Base-by-base conservation (phyloP, 192 early-diverging fungal species). In the Coemansia sp. region DNA sequence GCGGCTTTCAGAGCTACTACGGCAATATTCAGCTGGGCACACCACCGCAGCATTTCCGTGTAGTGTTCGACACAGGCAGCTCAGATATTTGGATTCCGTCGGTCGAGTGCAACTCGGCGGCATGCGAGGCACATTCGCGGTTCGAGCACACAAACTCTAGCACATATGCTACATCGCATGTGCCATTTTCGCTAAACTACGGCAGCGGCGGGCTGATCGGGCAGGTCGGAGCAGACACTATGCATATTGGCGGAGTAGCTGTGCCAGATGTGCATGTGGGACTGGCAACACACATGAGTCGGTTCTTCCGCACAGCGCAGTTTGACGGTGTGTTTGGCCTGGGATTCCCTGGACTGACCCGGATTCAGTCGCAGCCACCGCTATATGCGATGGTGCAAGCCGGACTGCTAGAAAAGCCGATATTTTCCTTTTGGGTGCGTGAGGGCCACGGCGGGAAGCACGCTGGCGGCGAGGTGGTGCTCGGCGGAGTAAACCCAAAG, bases 281-380 rank as follows among this genome's bases (percentile, higher is more conserved):
- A 0, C 51, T 83, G 54, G 79, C 81, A 5, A 79, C 71, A 9
- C 68, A 83, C 37, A 79, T 83, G 68, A 68, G 72, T 19, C 70
- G 66, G 26, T 83, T 81, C 47, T 82, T 84, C 48, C 69, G 68
- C 14, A 72, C 74, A 0, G 61, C 78, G 1, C 79, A 71, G 12
- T 81, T 88, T 38, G 86, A 87, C 59, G 86, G 86, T 6, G 84
- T 87, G 9, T 72, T 87, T 57, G 86, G 86, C 22, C 64, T 87
- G 11, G 84, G 83, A 4, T 85, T 84, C 57, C 75, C 82, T 4
- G 65, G 71, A 8, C 74, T 82, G 22, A 68, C 82, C 3, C 74
- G 78, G 8, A 69, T 75, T 14, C 81, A 78, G 23, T 59, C 81
- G 60, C 72, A 68, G 56, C 72, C 77, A 4, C 70, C 69, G n/a